Evolutionary conservation across 2,329 filamentous ascomycete genomes (phyloP), one percentile per base, ranked within the genome.

Genomic region (Cordyceps javanica): DNA sequence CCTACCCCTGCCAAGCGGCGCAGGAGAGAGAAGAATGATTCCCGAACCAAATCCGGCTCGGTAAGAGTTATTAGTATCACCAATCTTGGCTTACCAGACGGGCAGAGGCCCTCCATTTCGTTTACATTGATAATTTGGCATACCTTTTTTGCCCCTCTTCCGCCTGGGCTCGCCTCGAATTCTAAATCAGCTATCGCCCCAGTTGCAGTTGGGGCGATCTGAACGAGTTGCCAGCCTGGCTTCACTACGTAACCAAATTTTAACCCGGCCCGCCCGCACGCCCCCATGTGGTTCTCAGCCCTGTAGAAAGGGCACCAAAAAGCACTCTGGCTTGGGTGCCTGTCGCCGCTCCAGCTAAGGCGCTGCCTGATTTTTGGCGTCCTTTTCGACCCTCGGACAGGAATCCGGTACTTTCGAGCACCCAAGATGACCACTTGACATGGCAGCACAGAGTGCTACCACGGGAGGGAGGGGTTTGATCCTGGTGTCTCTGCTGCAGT

Each of bases 241-340:
- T 26, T 38, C 38, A 2, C 21, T 32, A 39, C 10, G 16, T n/a
- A n/a, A n/a, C n/a, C n/a, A n/a, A n/a, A n/a, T 16, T 45, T 30
- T 36, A 10, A 9, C 25, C 28, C 45, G 28, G 28, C 51, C 51
- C 53, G 44, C 53, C 16, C 32, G 11, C 23, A 41, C 44, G n/a
- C 53, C 41, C 52, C 53, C 42, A 44, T 54, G 51, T 54, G 51
- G 51, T 42, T 44, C 53, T 55, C 53, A 55, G 53, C 53, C 53
- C 53, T 55, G 53, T 55, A 48, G 32, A 55, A 55, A 46, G 42
- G 30, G 44, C 32, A 41, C 42, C 41, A 36, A 48, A 41, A 46
- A 21, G 16, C 21, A 21, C 44, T 55, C 16, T 45, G 28, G 14
- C 42, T 16, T 26, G 23, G 10, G 32, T 39, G 23, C 44, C 25